Evolutionary conservation across 225 moss, liverwort and hornwort species (phyloP).

Genomic region (Physcomitrium patens): DNA sequence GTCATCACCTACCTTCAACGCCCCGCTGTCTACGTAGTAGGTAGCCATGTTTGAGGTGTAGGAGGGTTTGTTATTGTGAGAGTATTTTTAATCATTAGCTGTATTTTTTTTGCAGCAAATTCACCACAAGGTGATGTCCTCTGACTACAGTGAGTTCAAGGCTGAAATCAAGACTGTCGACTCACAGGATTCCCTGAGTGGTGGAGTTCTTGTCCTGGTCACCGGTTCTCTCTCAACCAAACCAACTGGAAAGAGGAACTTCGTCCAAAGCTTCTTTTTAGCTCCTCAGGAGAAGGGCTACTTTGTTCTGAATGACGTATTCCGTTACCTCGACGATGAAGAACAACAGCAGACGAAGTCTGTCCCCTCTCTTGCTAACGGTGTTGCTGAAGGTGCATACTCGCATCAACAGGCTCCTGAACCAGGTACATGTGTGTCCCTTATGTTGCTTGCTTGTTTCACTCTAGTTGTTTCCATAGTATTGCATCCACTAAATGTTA

Average conservation of each 20-base stretch:
- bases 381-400: conserved; percentile 35
- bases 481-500: no score
- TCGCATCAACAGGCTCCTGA: conserved; percentile 44
- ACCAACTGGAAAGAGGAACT: conserved; percentile 56
- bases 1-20: no score
- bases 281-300: conserved; percentile 89
- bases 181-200: conserved; percentile 74
- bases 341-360: conserved; percentile 17
- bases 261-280: conserved; percentile 84
- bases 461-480: no score
- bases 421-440: conserved; percentile 38
- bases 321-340: conserved; percentile 67
- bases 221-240: conserved; percentile 65
- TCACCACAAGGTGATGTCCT: conserved; percentile 73
- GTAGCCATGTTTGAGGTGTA: no score
- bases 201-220: conserved; percentile 79
- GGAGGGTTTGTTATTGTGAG: no score
- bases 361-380: conserved; percentile 36
- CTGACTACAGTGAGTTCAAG: conserved; percentile 79
- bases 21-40: no score
- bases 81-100: not conserved
- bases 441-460: not conserved
- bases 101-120: conserved; percentile 56
- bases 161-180: conserved; percentile 82
- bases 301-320: conserved; percentile 79